Evolutionary conservation across 2,329 filamentous ascomycete species (phyloP).

Genomic region (Clonostachys solani): DNA sequence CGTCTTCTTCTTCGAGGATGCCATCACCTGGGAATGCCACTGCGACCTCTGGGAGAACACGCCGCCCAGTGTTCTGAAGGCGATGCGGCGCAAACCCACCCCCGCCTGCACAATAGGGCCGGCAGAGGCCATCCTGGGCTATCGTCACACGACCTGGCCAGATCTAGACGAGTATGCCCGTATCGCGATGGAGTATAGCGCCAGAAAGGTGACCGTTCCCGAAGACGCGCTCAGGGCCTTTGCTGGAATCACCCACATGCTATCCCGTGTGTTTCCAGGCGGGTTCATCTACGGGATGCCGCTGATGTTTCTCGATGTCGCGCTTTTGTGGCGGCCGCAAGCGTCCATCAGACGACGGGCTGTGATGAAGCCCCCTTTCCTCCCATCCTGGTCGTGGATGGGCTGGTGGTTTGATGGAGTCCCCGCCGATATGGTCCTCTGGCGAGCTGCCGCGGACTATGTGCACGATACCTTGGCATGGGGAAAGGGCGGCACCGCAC

Average conservation of each 20-base stretch:
- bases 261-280: slow-evolving; percentile 33
- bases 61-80: slow-evolving; percentile 20
- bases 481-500: background rate
- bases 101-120: background rate
- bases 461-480: slow-evolving; percentile 12
- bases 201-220: slow-evolving; percentile 28
- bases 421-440: slow-evolving; percentile 33
- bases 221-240: slow-evolving; percentile 38
- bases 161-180: slow-evolving; percentile 40
- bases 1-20: slow-evolving; percentile 37
- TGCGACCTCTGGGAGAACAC: slow-evolving; percentile 35
- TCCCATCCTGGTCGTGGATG: slow-evolving; percentile 43
- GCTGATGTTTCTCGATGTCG: slow-evolving; percentile 37
- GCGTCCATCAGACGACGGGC: slow-evolving; percentile 33
- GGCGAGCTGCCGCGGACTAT: slow-evolving; percentile 37
- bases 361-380: slow-evolving; percentile 25
- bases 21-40: slow-evolving; percentile 39
- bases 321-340: slow-evolving; percentile 38
- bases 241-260: slow-evolving; percentile 32
- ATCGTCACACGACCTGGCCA: slow-evolving; percentile 35
- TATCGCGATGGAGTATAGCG: slow-evolving; percentile 37
- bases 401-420: slow-evolving; percentile 42
- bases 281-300: slow-evolving; percentile 41
- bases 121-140: slow-evolving; percentile 25
- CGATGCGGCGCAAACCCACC: slow-evolving; percentile 13